phyloP scores from a whole-genome alignment of 2,329 filamentous ascomycete species.

The Stachybotrys echinatus region DNA sequence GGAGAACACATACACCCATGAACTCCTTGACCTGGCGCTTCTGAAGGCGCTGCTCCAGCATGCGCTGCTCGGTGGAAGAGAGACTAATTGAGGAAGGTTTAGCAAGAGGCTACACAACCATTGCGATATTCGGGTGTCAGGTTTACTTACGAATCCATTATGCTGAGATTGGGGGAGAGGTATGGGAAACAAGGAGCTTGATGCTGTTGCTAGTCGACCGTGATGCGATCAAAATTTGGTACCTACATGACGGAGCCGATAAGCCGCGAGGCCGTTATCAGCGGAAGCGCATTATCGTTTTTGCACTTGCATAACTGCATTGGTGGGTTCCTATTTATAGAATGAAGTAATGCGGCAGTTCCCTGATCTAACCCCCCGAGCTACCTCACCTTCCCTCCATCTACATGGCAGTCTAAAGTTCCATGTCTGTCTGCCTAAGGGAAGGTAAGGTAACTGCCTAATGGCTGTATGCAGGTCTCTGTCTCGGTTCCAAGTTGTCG shows the following conservation, averaged over 20 bases:
- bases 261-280: conserved; percentile 1
- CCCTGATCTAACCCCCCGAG: not conserved
- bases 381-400: not conserved
- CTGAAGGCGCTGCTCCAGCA: conserved; percentile 92
- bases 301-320: no score
- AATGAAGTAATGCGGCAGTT: no score
- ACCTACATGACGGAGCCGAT: conserved; percentile 1
- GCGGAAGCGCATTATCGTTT: conserved; percentile 5
- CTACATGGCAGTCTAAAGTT: not conserved
- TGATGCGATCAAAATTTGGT: conserved; percentile 8
- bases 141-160: conserved; percentile 21
- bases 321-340: no score
- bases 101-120: not conserved
- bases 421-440: not conserved
- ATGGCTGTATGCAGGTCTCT: no score
- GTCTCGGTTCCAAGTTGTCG: no score
- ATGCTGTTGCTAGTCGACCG: not conserved
- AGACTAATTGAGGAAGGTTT: conserved; percentile 41
- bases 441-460: no score
- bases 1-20: conserved; percentile 69
- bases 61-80: conserved; percentile 76
- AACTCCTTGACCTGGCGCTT: conserved; percentile 99
- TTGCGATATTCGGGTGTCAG: not conserved
- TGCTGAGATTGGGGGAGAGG: not conserved
- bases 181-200: not conserved